Base-by-base conservation (phyloP, 169 alveolate species). In the Theileria luwenshuni region DNA sequence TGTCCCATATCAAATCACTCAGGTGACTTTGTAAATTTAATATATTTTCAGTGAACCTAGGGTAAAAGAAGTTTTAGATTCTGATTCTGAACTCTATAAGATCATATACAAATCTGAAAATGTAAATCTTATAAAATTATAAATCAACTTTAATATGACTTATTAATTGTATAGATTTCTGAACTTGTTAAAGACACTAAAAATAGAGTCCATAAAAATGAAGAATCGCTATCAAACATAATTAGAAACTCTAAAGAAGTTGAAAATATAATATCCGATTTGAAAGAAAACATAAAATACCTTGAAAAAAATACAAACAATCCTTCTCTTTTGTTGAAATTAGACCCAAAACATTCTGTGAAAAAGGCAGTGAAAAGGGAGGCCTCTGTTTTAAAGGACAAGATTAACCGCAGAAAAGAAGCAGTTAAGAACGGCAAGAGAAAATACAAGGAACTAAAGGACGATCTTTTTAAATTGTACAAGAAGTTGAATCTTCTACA, bases 181-280 rank as follows among this genome's bases (percentile, higher is more conserved):
- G 65, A 56, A 21, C 45, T 56, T 23, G 65, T 56, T 0, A 56
- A 56, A 1, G 32, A 28, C 23, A 56, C 32, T 43, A 56, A 56
- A 21, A 56, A n/a, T 38, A 56, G 65, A 19, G 45, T 56, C 32
- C 21, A 56, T 27, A 43, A 56, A 5, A 41, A 41, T 28, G 65
- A 56, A 27, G 32, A 56, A 21, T 21, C 25, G 1, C 38, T 56
- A 17, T 56, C 65, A 10, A 56, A 32, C 10, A 27, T 21, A 5
- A n/a, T 56, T 1, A 56, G 65, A 21, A 21, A 56, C 30, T 27
- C 30, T 3, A 56, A 21, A 56, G 30, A 56, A 56, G 30, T 21
- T n/a, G 65, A 56, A 21, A 56, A 56, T 27, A 56, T 56, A 28
- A 12, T 56, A 19, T n/a, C 65, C 21, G 65, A 56, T 56, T n/a